Evolutionary conservation across 345 rosid species (phyloP).

Genomic region (Gossypioides kirkii): DNA sequence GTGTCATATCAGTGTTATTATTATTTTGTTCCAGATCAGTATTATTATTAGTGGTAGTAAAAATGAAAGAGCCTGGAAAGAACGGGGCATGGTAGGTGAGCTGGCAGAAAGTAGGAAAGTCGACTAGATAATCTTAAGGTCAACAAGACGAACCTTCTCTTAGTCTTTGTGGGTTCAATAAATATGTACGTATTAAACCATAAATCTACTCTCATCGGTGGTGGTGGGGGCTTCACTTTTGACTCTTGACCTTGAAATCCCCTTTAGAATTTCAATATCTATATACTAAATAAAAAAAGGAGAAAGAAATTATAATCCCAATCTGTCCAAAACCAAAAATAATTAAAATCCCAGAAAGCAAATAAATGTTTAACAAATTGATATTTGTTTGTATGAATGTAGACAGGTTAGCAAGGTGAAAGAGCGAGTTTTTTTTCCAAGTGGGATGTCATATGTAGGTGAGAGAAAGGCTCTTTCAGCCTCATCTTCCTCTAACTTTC

Average conservation of each 20-base stretch:
- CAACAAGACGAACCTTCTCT: constrained; percentile 11
- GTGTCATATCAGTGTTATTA: not conserved
- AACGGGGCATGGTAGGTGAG: not conserved
- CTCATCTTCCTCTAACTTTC: constrained; percentile 40
- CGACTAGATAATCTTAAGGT: constrained; percentile 3
- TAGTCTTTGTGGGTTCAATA: not conserved
- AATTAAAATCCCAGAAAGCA: too few species aligned
- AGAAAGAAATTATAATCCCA: too few species aligned
- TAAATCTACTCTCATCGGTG: not conserved
- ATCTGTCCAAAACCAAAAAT: too few species aligned
- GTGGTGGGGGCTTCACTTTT: not conserved
- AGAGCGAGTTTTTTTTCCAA: not conserved
- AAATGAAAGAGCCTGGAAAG: constrained; percentile 8
- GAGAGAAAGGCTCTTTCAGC: not conserved
- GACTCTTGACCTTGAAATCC: constrained; percentile 6
- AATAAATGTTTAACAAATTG: too few species aligned
- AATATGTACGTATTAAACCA: not conserved
- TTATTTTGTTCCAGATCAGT: not conserved
- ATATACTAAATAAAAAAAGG: not conserved
- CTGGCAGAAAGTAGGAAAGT: not conserved
- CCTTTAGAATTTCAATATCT: not conserved
- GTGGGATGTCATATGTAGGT: not conserved
- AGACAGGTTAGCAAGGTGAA: not conserved
- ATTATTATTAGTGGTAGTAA: too few species aligned
- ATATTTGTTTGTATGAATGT: not conserved